Conservation (phyloP, 176 grass and related monocot genomes). For the Hordeum vulgare region DNA sequence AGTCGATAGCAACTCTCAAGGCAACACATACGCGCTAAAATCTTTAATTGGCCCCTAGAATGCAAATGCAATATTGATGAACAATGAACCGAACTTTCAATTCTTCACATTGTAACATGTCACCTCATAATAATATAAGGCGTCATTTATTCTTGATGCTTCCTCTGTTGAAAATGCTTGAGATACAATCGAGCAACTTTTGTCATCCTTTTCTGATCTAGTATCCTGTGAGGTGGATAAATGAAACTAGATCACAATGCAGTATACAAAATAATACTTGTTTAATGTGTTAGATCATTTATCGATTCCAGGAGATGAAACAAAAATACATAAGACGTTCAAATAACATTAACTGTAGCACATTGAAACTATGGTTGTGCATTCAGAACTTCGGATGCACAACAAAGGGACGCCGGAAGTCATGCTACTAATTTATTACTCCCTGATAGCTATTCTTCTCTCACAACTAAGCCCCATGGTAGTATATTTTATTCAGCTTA, state of each 20-base stretch:
- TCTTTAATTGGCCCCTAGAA: background rate
- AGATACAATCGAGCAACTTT: constrained; percentile 31
- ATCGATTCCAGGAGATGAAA: background rate
- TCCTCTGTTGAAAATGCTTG: constrained; percentile 75
- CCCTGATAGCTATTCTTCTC: too few species aligned
- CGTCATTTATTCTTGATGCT: constrained; percentile 77
- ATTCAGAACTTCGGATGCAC: too few species aligned
- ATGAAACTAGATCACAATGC: constrained; percentile 8
- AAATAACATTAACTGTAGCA: background rate
- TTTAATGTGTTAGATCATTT: background rate
- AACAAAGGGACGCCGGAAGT: too few species aligned
- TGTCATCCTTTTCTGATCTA: constrained; percentile 44
- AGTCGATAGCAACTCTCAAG: constrained; percentile 9
- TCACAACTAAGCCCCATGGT: too few species aligned
- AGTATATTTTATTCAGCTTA: too few species aligned
- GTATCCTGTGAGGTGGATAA: constrained; percentile 54
- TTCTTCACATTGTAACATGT: constrained; percentile 16
- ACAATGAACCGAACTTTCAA: constrained; percentile 20
- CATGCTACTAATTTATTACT: too few species aligned
- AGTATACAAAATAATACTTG: background rate
- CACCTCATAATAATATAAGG: constrained; percentile 87
- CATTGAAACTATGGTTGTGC: background rate
- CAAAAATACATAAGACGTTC: background rate
- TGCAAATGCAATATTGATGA: background rate
- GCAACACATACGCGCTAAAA: background rate